Evolutionary conservation across 2,329 filamentous ascomycete genomes (phyloP), one percentile per base, ranked within the genome.

Genomic region (Stemphylium vesicarium): DNA sequence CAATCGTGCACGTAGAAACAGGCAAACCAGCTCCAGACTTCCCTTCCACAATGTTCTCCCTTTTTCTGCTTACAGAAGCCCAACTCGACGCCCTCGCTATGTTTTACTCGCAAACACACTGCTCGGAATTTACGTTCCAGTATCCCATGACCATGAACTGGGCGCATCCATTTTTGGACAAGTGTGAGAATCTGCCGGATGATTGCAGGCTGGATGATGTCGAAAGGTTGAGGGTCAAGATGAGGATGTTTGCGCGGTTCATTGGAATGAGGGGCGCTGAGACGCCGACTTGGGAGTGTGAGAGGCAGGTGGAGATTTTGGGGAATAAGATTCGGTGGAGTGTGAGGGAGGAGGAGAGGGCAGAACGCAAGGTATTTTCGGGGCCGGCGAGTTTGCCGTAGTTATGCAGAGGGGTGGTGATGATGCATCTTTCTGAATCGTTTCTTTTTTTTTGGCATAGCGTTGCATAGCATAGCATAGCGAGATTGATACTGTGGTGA

Each of bases 71-170:
- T 33, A 92, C 88, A 13, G 87, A 90, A 71, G 76, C 76, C 26
- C 81, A 92, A 75, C 85, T 91, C 50, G 89, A 92, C 76, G 78
- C 79, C 49, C 81, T 92, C 36, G 89, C 89, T 3, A 78, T 82
- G 62, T 91, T 89, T 76, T 92, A 92, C 78, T 87, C 90, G 77
- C 89, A 92, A 77, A 81, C 81, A 53, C 84, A 81, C 0, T 72
- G n/a, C 85, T 80, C 78, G 82, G 82, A 2, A 5, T 47, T 65
- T 10, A 64, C 59, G 4, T 62, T 72, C 44, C 79, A 83, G 56
- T 92, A 92, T 71, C 89, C 89, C 0, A 86, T 85, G 62, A 85
- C 84, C n/a, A 83, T 92, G 68, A 74, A 79, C 48, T 92, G 88
- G 89, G 72, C 75, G 57, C 68, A 71, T 44, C 75, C 76, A 0